Evolutionary conservation across 1,139 yeast genomes (phyloP), one percentile per base, ranked within the genome.

Genomic region (Sugiyamaella neomexicana): DNA sequence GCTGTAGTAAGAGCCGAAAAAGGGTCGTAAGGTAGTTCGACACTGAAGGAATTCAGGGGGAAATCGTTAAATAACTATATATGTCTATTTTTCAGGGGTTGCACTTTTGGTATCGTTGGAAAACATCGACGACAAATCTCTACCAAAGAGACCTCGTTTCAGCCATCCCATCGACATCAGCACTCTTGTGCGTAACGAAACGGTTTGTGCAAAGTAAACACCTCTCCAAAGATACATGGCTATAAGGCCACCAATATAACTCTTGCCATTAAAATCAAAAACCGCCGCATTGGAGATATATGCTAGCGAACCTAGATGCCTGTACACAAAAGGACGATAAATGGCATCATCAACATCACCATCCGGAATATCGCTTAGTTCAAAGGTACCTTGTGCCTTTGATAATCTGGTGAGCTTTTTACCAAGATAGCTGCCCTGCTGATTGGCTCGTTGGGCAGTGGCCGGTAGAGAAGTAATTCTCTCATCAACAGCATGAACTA

Each of bases 221-320:
- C 84, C 78, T 69, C 87, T 78, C 87, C 87, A 82, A 53, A 82
- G 67, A 65, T 82, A 82, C 83, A 82, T 80, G 37, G 86, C 86
- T 40, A 81, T 68, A 44, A 82, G 66, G 1, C 86, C 87, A 55
- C 86, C 85, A 57, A 80, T 74, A 31, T 80, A 75, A 59, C 79
- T 75, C 39, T 72, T 73, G n/a, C 83, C 83, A 44, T 80, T 79
- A 55, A 81, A 67, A 64, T 82, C 86, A 65, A 82, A 81, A 31
- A 81, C 86, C 0, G 87, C 87, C 34, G 83, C 81, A 63, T 82
- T 82, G 58, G 86, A 85, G 53, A 82, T 73, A 59, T 82, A 82
- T 1, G 87, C 86, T 58, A 82, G 70, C 3, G 84, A 80, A 9
- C 87, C 87, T 58, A 81, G 69, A 65, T 82, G 85, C 47, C 72